These are phyloP conservation scores for Entomortierella parvispora DNA, from an alignment of 192 early-diverging fungal species.

Conservation along the genomic window DNA sequence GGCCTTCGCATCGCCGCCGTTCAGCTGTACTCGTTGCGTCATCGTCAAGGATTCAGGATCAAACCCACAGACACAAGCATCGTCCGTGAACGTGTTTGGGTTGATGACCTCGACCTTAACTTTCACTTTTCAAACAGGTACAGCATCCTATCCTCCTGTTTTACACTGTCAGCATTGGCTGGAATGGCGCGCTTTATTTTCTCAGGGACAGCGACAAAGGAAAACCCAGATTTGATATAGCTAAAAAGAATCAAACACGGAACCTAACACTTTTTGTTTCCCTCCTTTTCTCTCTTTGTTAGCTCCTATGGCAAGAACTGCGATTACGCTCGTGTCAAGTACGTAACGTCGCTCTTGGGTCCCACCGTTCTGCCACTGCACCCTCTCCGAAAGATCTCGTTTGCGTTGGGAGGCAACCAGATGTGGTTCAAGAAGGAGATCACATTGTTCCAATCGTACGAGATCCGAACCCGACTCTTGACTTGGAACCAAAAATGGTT, in stretches of 20 bases:
- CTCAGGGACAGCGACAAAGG: too few relatives aligned
- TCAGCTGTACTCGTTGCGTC: constrained; percentile 36
- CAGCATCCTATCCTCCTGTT: neutral
- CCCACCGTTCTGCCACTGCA: constrained; percentile 15
- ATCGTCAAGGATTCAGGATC: constrained; percentile 36
- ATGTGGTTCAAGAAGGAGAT: constrained; percentile 58
- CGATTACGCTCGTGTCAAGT: constrained; percentile 30
- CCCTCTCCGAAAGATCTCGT: constrained; percentile 16
- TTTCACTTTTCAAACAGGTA: constrained; percentile 53
- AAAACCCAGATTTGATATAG: neutral
- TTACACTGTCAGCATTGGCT: too few relatives aligned
- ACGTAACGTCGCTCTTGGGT: constrained; percentile 17
- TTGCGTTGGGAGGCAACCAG: constrained; percentile 42
- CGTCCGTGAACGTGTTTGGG: constrained; percentile 38
- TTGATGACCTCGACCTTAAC: constrained; percentile 48
- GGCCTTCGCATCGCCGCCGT: constrained; percentile 31
- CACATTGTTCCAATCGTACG: constrained; percentile 44
- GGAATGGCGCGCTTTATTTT: too few relatives aligned
- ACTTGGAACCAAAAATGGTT: constrained; percentile 58
- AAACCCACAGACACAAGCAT: constrained; percentile 38
- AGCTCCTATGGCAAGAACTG: constrained; percentile 52
- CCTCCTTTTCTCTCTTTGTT: neutral
- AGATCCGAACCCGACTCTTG: constrained; percentile 49
- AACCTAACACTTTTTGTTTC: neutral
- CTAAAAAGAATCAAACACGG: neutral